Conservation (phyloP, 306 rosid genomes). For the Rosa rugosa region DNA sequence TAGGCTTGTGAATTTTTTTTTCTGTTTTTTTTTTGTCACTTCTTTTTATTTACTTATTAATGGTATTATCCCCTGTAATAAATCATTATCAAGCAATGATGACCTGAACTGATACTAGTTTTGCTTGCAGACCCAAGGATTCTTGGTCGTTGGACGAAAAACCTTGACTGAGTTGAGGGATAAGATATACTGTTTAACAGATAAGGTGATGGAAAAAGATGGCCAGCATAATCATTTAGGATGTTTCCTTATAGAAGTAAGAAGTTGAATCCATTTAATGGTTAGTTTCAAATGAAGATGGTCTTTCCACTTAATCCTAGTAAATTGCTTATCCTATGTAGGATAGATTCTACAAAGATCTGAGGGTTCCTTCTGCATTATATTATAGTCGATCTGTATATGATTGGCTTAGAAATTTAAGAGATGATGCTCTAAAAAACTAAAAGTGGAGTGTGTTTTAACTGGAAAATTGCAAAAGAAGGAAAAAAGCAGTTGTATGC, state of each 20-base stretch:
- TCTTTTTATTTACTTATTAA: no score
- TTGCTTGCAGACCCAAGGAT: conserved; percentile 64
- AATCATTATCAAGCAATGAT: no score
- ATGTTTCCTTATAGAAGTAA: no score
- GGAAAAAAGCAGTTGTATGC: conserved; percentile 55
- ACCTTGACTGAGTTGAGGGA: conserved; percentile 66
- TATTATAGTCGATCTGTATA: conserved; percentile 69
- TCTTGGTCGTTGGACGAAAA: conserved; percentile 76
- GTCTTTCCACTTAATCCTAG: no score
- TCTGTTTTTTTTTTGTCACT: no score
- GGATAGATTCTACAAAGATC: conserved; percentile 41
- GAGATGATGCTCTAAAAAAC: conserved; percentile 44
- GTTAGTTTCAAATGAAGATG: no score
- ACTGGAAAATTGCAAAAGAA: conserved; percentile 62
- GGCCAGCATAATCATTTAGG: no score
- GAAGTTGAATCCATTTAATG: no score
- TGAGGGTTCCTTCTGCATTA: conserved; percentile 74
- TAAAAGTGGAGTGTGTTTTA: conserved; percentile 67
- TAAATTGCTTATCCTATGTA: no score
- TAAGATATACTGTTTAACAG: conserved; percentile 69
- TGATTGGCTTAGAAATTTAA: conserved; percentile 72
- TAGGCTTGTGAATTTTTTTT: no score
- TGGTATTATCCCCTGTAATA: no score
- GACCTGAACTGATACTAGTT: not conserved
- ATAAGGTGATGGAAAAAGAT: no score